These are phyloP conservation scores for Neurospora sp. DNA, from an alignment of 2,329 filamentous ascomycete species.

Conservation along the genomic window DNA sequence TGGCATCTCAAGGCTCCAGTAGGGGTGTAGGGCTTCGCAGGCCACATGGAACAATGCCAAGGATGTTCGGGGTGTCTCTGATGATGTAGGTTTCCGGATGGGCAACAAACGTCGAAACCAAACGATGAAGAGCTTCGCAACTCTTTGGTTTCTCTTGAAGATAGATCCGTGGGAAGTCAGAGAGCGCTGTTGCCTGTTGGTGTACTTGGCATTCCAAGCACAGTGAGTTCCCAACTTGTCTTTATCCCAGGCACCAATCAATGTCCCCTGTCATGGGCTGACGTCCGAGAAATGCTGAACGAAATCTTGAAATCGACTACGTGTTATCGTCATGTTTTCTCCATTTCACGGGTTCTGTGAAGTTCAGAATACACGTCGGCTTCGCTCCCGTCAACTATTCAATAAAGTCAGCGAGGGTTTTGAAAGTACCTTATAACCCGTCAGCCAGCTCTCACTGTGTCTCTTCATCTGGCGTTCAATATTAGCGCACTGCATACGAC, in stretches of 20 bases:
- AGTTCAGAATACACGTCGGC: neutral
- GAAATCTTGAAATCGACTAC: neutral
- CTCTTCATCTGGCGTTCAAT: neutral
- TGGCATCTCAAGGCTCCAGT: neutral
- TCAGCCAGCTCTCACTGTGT: neutral
- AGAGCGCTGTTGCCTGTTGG: neutral
- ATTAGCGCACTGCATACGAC: neutral
- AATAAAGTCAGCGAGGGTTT: neutral
- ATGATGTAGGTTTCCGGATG: neutral
- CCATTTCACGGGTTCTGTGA: neutral
- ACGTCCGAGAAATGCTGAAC: neutral
- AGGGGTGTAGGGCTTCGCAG: neutral
- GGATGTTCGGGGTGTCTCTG: neutral
- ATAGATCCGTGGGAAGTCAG: neutral
- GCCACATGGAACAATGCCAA: neutral
- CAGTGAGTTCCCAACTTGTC: neutral
- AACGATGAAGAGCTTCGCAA: neutral
- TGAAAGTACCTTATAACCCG: neutral
- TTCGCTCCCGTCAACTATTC: neutral
- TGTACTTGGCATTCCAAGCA: neutral
- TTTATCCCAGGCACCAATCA: neutral
- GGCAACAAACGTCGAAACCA: neutral
- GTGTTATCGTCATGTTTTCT: neutral
- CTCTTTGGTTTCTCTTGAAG: neutral
- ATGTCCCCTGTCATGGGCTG: neutral